Conservation (phyloP, 139 green algal genomes). For the Closterium sp. region DNA sequence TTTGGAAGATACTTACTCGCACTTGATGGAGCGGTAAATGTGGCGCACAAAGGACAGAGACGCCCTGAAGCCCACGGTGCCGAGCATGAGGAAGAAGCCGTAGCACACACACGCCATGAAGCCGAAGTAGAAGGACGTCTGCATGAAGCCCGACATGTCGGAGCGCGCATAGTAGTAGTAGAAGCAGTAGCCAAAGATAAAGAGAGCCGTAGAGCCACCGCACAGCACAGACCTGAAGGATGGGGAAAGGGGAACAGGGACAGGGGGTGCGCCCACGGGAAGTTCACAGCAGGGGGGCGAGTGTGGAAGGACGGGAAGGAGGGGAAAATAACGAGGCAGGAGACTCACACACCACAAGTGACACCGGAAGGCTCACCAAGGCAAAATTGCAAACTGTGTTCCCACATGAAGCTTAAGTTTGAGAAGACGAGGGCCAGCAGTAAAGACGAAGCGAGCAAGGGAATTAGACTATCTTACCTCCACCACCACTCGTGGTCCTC, state of each 20-base stretch:
- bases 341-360: no score
- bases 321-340: no score
- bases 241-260: not conserved
- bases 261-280: no score
- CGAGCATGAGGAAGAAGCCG: slow-evolving; percentile 68
- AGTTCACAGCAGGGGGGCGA: no score
- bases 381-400: no score
- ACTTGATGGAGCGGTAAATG: slow-evolving; percentile 77
- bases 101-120: slow-evolving; percentile 59
- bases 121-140: slow-evolving; percentile 62
- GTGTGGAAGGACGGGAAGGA: no score
- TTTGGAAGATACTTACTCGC: slow-evolving; percentile 23
- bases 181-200: slow-evolving; percentile 95
- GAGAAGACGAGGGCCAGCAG: not conserved
- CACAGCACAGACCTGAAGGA: slow-evolving; percentile 74
- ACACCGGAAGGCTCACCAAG: no score
- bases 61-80: slow-evolving; percentile 80
- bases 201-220: slow-evolving; percentile 92
- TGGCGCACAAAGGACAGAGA: slow-evolving; percentile 71
- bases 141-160: slow-evolving; percentile 63
- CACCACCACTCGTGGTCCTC: slow-evolving; percentile 68
- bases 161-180: slow-evolving; percentile 91
- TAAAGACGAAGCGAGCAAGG: no score
- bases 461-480: slow-evolving; percentile 40
- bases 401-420: no score